Conservation (phyloP, 2,329 filamentous ascomycete genomes). For the Endocalyx cinctus region DNA sequence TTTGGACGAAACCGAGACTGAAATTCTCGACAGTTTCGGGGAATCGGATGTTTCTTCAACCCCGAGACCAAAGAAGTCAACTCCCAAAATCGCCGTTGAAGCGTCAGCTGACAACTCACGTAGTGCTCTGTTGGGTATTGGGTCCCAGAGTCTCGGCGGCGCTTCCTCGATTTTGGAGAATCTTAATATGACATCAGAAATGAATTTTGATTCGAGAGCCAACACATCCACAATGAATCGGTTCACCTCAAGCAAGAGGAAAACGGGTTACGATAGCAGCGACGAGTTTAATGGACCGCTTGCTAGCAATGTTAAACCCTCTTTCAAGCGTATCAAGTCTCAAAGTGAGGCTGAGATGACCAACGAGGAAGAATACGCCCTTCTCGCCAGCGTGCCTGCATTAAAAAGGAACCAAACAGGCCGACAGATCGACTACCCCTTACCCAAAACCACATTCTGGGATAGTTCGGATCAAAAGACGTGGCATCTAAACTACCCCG, state of each 20-base stretch:
- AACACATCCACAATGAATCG: constrained; percentile 21
- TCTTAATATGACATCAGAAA: constrained; percentile 38
- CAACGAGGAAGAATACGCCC: constrained; percentile 37
- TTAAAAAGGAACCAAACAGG: constrained; percentile 44
- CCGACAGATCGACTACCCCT: constrained; percentile 54
- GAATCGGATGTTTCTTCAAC: constrained; percentile 38
- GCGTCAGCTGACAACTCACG: constrained; percentile 18
- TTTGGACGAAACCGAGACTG: constrained; percentile 24
- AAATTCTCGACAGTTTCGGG: constrained; percentile 42
- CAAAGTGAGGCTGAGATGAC: constrained; percentile 36
- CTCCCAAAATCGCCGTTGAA: constrained; percentile 3
- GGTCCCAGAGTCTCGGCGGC: constrained; percentile 52
- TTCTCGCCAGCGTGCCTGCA: constrained; percentile 46
- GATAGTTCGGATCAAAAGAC: constrained; percentile 46
- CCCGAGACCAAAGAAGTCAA: constrained; percentile 19
- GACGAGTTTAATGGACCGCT: constrained; percentile 41
- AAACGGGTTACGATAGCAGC: constrained; percentile 46
- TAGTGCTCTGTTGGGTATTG: constrained; percentile 24
- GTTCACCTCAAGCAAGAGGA: constrained; percentile 52
- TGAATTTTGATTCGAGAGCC: constrained; percentile 15
- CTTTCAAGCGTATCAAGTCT: constrained; percentile 53
- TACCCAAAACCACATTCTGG: constrained; percentile 56
- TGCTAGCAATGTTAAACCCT: constrained; percentile 38
- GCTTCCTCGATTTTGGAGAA: constrained; percentile 41
- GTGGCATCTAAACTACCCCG: constrained; percentile 59